Evolutionary conservation across 805 yeast genomes (phyloP).

Genomic region (Suhomyces xylopsoci): DNA sequence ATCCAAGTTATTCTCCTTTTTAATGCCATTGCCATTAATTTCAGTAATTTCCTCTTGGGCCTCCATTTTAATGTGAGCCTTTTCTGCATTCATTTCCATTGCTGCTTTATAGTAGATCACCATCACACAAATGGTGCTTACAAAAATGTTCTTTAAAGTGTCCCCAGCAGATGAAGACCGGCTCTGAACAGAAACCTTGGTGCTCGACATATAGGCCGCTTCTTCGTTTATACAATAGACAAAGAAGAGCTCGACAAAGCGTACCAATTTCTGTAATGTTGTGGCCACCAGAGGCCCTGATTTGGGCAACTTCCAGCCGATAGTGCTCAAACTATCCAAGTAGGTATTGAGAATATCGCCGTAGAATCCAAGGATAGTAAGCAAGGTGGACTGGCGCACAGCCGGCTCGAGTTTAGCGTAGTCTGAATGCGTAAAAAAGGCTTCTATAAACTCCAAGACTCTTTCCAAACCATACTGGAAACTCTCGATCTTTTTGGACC

Average conservation of each 20-base stretch:
- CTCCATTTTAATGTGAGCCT: neutral
- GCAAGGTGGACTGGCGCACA: conserved; percentile 41
- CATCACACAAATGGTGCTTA: conserved; percentile 35
- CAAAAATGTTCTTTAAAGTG: conserved; percentile 44
- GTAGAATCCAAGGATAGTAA: conserved; percentile 52
- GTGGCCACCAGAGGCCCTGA: neutral
- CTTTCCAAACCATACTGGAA: conserved; percentile 51
- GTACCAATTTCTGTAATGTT: conserved; percentile 21
- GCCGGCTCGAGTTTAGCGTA: conserved; percentile 16
- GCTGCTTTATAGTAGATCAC: conserved; percentile 33
- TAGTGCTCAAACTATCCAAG: conserved; percentile 19
- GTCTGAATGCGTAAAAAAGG: conserved; percentile 24
- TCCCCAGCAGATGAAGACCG: conserved; percentile 43
- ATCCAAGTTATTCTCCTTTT: neutral
- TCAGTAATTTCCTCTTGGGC: too few species aligned
- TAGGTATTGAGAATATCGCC: conserved; percentile 48
- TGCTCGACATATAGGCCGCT: conserved; percentile 35
- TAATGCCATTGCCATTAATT: neutral
- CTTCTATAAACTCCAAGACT: conserved; percentile 45
- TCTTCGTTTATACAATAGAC: conserved; percentile 54
- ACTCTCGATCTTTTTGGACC: conserved; percentile 23
- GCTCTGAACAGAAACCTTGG: conserved; percentile 39
- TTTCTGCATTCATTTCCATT: neutral
- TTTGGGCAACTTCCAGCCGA: conserved; percentile 33
- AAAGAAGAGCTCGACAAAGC: conserved; percentile 44